Evolutionary conservation across 306 rosid genomes (phyloP), one percentile per base, ranked within the genome.

Genomic region (Acmispon strigosus): DNA sequence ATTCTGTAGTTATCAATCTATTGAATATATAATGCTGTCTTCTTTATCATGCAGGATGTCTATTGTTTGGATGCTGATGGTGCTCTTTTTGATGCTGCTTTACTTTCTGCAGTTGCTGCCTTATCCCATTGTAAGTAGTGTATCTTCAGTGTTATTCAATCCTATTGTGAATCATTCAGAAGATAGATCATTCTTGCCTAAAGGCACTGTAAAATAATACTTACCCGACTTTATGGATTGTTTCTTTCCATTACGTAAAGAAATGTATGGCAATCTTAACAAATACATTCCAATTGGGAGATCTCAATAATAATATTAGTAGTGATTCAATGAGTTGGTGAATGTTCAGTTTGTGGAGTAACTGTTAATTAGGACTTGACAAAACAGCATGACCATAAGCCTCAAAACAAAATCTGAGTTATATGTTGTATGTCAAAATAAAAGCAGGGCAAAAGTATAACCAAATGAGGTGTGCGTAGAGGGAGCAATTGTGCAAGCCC

Each of bases 41-140:
- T 58, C 45, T 37, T 27, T 66, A 57, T 72, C 27, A 18, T 75
- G 62, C 86, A 90, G 91, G 94, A 88, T 79, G 78, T 88, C 53
- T 90, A 88, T 76, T 90, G 90, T 74, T 86, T 90, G 87, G 90
- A 86, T 62, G 94, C 92, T 54, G 92, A 86, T 66, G 90, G 96
- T 57, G 79, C 94, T 63, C 88, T 88, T 62, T 88, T 81, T 53
- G 88, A 88, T 73, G 87, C 90, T 75, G 95, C 90, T 29, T 73
- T 88, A 78, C 88, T 86, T 41, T 90, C 96, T 55, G 91, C 85
- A n/a, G 81, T 84, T 72, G 87, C 91, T 36, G 96, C 91, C 61
- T 84, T 87, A 59, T 87, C 88, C 66, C 87, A 87, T 72, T 70
- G 96, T 90, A 82, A 82, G 90, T 55, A 59, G 57, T 73, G 7